Base-by-base conservation (phyloP, 768 basidiomycete genomes). In the Suillus subluteus region DNA sequence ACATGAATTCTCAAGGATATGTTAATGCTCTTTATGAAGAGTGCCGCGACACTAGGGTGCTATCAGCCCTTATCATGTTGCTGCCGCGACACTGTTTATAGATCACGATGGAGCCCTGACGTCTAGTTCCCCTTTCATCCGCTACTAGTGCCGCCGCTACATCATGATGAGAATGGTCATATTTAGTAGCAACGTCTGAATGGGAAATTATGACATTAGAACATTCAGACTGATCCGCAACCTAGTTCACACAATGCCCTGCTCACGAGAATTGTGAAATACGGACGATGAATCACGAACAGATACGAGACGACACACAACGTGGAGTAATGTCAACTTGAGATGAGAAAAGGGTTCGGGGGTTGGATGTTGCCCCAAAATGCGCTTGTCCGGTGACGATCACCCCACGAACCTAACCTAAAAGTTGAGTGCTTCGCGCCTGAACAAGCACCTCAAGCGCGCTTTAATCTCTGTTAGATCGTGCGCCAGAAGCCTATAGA, bases 401-500 rank as follows among this genome's bases (percentile, higher is more conserved):
- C 11, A 61, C 23, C 38, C 40, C 23, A 41, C 59, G 41, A 61
- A 61, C 59, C 41, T 43, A 61, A 61, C 59, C 41, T 61, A 61
- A 61, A 61, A 61, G 26, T 6, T 8, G 58, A 73, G 54, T 8
- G 66, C 67, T 26, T 63, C 63, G 15, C 76, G 72, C 12, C 44
- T 56, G 11, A 65, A 55, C 37, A 78, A 70, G 7, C 72, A 71
- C 62, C 66, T 72, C 65, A 78, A 73, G n/a, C 72, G 67, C 26
- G 74, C 77, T 65, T 72, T 75, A 61, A 77, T 77, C 54, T 77
- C 76, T 77, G 43, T 50, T 52, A 56, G 59, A 30, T 15, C 43
- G 43, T 40, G 38, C 48, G 26, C 70, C 30, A 73, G 63, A 52
- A 37, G 4, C 18, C 16, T 1, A 21, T 30, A 12, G 23, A 23